These are phyloP conservation scores for Diplodia sapinea DNA, from an alignment of 2,329 filamentous ascomycete species.

Conservation along the genomic window DNA sequence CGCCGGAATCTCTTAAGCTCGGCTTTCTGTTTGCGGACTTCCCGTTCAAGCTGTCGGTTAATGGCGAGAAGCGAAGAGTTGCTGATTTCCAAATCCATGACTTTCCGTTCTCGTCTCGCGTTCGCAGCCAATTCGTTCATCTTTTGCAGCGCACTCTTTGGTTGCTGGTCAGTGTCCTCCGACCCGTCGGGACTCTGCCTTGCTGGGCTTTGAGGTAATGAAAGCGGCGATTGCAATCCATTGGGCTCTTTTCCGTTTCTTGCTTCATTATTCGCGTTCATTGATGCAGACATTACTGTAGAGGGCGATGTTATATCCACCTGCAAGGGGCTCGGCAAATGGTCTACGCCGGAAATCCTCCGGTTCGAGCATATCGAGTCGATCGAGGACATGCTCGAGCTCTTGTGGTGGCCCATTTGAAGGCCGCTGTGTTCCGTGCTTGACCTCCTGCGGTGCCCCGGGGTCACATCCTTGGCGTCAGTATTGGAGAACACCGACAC, in stretches of 20 bases:
- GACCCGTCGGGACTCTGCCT: conserved; percentile 47
- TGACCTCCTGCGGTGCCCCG: conserved; percentile 39
- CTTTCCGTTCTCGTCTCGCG: conserved; percentile 89
- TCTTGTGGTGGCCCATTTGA: conserved; percentile 46
- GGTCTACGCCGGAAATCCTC: conserved; percentile 33
- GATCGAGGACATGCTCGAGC: conserved; percentile 54
- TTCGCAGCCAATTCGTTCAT: conserved; percentile 82
- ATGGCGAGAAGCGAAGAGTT: conserved; percentile 95
- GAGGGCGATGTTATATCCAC: conserved; percentile 30
- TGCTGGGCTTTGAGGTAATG: conserved; percentile 63
- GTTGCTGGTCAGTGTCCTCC: conserved; percentile 32
- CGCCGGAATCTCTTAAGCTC: conserved; percentile 85
- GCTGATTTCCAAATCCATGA: conserved; percentile 93
- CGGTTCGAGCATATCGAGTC: conserved; percentile 44
- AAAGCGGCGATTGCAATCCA: conserved; percentile 35
- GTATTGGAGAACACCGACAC: conserved; percentile 33
- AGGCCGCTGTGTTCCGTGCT: conserved; percentile 42
- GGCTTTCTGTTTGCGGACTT: conserved; percentile 87
- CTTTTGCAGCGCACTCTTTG: conserved; percentile 59
- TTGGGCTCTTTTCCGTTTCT: conserved; percentile 12
- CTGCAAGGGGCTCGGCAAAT: conserved; percentile 43
- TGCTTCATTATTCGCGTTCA: conserved; percentile 11
- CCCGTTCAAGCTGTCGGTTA: conserved; percentile 88
- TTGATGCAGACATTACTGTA: conserved; percentile 24
- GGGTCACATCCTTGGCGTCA: conserved; percentile 15